These are phyloP conservation scores for Eutreptiella sp. DNA, from an alignment of 208 protist genomes.

Conservation along the genomic window DNA sequence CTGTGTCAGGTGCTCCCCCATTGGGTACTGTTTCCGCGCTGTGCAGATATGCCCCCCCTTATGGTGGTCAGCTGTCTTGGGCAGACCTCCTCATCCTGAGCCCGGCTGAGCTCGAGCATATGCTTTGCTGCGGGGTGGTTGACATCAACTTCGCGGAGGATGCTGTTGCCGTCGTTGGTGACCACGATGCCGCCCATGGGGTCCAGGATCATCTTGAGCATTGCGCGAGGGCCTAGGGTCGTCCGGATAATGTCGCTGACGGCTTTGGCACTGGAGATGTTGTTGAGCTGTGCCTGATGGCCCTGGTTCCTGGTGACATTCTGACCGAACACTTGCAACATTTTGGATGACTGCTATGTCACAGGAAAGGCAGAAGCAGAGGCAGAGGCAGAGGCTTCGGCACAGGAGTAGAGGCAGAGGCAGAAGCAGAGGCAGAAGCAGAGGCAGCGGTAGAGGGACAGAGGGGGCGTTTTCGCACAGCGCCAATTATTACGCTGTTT, in stretches of 20 bases:
- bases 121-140: constrained; percentile 98
- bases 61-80: background rate
- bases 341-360: too few species aligned
- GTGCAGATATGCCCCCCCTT: too few species aligned
- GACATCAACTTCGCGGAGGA: constrained; percentile 99
- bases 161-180: constrained; percentile 99
- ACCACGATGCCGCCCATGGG: constrained; percentile 99
- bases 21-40: too few species aligned
- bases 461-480: too few species aligned
- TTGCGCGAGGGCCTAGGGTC: constrained; percentile 97
- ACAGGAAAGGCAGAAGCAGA: too few species aligned
- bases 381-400: too few species aligned
- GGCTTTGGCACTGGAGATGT: constrained; percentile 95
- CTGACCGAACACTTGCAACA: constrained; percentile 85
- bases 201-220: constrained; percentile 99
- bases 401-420: too few species aligned
- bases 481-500: too few species aligned
- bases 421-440: too few species aligned
- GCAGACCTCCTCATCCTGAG: constrained; percentile 98
- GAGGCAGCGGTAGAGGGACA: too few species aligned
- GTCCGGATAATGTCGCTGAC: constrained; percentile 98
- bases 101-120: constrained; percentile 98
- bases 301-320: constrained; percentile 93
- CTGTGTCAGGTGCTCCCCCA: too few species aligned
- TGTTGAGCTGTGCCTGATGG: constrained; percentile 95